A percentile compares a stretch with the other conserved stretches of the same genome.
These are phyloP conservation scores for Chlamydomonas incerta DNA, from an alignment of 139 green algal genomes.

Conservation along the genomic window DNA sequence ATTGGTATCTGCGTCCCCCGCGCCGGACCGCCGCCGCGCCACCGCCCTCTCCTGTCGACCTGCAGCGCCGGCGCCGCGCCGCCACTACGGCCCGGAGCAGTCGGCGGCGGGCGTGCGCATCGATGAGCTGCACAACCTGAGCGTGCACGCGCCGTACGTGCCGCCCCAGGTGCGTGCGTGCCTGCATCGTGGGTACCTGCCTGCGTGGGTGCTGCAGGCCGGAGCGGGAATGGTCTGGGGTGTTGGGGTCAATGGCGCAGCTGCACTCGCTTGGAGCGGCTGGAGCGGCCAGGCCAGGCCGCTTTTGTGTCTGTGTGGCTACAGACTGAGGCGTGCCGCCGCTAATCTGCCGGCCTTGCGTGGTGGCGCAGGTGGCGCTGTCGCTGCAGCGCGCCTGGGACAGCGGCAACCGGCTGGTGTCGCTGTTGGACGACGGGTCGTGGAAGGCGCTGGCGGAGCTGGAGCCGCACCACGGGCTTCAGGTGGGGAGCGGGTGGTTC, in stretches of 20 bases:
- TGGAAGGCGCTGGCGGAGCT: slow-evolving; percentile 54
- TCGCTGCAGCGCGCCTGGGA: slow-evolving; percentile 77
- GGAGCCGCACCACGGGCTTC: slow-evolving; percentile 31
- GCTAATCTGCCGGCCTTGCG: slow-evolving; percentile 37
- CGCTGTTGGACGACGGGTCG: slow-evolving; percentile 64
- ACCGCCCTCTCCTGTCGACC: background rate
- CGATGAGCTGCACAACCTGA: slow-evolving; percentile 73
- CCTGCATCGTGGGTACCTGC: no score
- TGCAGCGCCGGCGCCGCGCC: background rate
- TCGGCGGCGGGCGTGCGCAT: slow-evolving; percentile 67
- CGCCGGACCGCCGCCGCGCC: no score
- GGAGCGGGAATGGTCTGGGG: no score
- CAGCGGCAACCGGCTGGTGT: slow-evolving; percentile 68
- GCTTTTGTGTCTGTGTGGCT: no score
- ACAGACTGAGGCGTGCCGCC: no score
- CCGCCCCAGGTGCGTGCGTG: slow-evolving; percentile 36
- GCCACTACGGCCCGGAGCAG: slow-evolving; percentile 62
- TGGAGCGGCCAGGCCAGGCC: no score
- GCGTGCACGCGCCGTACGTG: slow-evolving; percentile 60
- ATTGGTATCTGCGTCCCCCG: no score
- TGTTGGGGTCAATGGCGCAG: no score
- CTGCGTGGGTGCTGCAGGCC: no score
- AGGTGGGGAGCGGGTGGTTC: background rate
- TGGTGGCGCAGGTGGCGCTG: slow-evolving; percentile 62
- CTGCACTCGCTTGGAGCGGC: no score